Conservation (phyloP, 2,329 filamentous ascomycete species). For the Fusarium sp. region DNA sequence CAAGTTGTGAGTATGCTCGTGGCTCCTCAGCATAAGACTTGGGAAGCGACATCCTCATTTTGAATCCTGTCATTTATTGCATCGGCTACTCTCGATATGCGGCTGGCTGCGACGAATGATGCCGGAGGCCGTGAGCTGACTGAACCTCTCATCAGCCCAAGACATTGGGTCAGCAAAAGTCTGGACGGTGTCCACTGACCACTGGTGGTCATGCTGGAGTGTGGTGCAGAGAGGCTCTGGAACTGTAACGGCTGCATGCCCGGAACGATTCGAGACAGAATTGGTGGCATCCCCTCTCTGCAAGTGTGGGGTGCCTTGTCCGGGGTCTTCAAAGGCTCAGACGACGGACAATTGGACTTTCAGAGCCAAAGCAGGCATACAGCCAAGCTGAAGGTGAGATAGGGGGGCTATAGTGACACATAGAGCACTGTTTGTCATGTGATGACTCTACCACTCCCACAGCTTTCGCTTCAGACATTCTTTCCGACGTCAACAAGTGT, state of each 20-base stretch:
- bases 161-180: constrained; percentile 24
- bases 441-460: not conserved
- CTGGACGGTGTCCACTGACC: constrained; percentile 10
- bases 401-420: not conserved
- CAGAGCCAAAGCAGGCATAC: not conserved
- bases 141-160: constrained; percentile 34
- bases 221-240: constrained; percentile 38
- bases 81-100: not conserved
- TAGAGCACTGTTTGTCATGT: not conserved
- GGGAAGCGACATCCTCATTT: constrained; percentile 1
- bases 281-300: constrained; percentile 26
- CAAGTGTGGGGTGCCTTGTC: constrained; percentile 30
- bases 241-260: constrained; percentile 34
- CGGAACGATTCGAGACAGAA: constrained; percentile 32
- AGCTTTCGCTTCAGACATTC: not conserved
- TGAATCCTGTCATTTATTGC: constrained; percentile 6
- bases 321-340: constrained; percentile 24
- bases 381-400: not conserved
- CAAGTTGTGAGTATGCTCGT: constrained; percentile 3
- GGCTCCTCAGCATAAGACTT: not conserved
- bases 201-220: constrained; percentile 14
- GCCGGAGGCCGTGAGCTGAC: constrained; percentile 30
- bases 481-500: constrained; percentile 4
- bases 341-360: constrained; percentile 5
- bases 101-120: constrained; percentile 33